Evolutionary conservation across 306 rosid genomes (phyloP).

Genomic region (Albizia julibrissin): DNA sequence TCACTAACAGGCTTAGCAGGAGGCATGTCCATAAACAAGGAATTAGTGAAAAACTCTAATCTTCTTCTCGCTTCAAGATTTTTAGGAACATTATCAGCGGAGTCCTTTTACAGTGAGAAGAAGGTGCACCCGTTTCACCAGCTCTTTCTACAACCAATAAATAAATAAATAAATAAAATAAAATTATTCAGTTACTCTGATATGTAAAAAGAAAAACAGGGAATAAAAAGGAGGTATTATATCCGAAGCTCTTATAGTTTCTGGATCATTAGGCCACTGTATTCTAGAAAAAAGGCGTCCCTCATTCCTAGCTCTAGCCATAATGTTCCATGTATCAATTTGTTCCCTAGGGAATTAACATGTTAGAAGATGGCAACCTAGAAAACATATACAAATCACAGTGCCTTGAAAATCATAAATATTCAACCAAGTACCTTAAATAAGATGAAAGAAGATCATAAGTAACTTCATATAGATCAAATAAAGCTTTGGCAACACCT

Average conservation of each 20-base stretch:
- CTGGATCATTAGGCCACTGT: conserved; percentile 83
- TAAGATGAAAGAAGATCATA: conserved; percentile 72
- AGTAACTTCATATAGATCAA: conserved; percentile 74
- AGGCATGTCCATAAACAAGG: conserved; percentile 97
- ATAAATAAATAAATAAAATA: too few relatives aligned
- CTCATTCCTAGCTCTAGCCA: conserved; percentile 87
- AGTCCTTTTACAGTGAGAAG: conserved; percentile 95
- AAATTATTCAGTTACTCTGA: neutral
- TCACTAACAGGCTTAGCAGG: too few relatives aligned
- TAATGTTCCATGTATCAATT: conserved; percentile 86
- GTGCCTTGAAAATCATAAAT: neutral
- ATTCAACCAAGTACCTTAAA: conserved; percentile 64
- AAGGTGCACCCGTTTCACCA: conserved; percentile 88
- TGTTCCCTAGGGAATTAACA: conserved; percentile 67
- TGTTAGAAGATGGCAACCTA: neutral
- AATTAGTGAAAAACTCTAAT: too few relatives aligned
- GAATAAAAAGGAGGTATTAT: neutral
- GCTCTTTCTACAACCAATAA: conserved; percentile 63
- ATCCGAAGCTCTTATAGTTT: conserved; percentile 60
- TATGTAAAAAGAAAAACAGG: conserved; percentile 3
- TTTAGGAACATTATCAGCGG: conserved; percentile 89
- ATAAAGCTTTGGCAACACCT: conserved; percentile 85
- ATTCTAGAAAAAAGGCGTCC: conserved; percentile 77
- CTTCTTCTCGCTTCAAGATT: conserved; percentile 99
- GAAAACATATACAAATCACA: neutral